phyloP scores from a whole-genome alignment of 108 stramenopile genomes.

The Pseudonitzschia delicatissima region DNA sequence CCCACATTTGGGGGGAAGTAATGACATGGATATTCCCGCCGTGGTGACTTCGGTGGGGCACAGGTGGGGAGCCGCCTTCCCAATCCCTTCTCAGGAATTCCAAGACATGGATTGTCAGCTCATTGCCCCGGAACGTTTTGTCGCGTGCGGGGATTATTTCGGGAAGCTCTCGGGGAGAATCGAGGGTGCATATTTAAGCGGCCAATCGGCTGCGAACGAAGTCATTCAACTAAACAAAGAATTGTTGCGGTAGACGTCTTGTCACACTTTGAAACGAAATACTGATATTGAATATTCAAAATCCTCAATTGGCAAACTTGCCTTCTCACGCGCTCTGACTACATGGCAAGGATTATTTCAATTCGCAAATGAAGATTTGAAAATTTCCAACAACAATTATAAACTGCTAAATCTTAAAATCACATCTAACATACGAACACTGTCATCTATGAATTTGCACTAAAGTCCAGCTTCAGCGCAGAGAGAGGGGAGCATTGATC shows the following conservation, averaged over 20 bases:
- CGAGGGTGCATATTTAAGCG: constrained; percentile 36
- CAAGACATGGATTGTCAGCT: constrained; percentile 8
- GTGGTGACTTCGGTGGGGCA: constrained; percentile 25
- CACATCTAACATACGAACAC: too few relatives aligned
- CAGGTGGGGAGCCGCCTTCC: constrained; percentile 40
- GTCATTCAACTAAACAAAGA: not conserved
- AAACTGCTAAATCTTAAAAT: too few relatives aligned
- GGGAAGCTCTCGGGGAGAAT: constrained; percentile 20
- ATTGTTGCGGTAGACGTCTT: not conserved
- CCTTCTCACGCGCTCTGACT: too few relatives aligned
- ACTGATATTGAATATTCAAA: too few relatives aligned
- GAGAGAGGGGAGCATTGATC: not conserved
- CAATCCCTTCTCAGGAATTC: constrained; percentile 13
- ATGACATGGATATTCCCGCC: not conserved
- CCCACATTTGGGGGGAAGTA: not conserved
- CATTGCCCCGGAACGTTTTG: constrained; percentile 3
- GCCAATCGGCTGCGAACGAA: constrained; percentile 24
- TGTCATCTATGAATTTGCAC: too few relatives aligned
- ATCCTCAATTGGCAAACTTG: too few relatives aligned
- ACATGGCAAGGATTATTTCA: too few relatives aligned
- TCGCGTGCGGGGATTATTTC: constrained; percentile 41
- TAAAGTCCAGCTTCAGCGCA: not conserved
- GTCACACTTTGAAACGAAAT: too few relatives aligned
- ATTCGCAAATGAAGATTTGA: too few relatives aligned
- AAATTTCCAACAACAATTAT: too few relatives aligned